Evolutionary conservation across 1,284 basidiomycete species (phyloP).

Genomic region (Cutaneotrichosporon cyanovorans): DNA sequence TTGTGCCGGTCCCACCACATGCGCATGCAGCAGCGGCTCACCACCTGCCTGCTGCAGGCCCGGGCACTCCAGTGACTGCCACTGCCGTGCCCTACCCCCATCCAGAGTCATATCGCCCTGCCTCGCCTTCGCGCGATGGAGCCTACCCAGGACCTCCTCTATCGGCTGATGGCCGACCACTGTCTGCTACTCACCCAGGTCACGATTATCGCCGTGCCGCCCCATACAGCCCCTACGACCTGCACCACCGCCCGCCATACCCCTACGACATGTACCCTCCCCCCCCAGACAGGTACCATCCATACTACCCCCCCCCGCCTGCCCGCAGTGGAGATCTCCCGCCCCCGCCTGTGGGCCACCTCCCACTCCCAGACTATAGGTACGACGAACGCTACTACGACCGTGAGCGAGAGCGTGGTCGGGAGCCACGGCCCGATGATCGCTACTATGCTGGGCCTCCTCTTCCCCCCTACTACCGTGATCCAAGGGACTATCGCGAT

Average conservation of each 20-base stretch:
- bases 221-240: constrained; percentile 15
- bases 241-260: constrained; percentile 8
- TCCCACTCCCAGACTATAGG: constrained; percentile 9
- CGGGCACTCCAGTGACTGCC: constrained; percentile 15
- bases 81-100: constrained; percentile 13
- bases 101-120: constrained; percentile 12
- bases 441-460: constrained; percentile 6
- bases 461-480: constrained; percentile 10
- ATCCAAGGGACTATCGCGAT: constrained; percentile 7
- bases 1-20: constrained; percentile 3
- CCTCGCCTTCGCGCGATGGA: constrained; percentile 5
- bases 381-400: constrained; percentile 15
- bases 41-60: constrained; percentile 8
- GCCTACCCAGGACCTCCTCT: constrained; percentile 1
- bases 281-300: constrained; percentile 9
- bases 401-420: constrained; percentile 6
- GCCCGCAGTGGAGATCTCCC: too few species aligned
- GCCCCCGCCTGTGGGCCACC: constrained; percentile 4
- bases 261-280: constrained; percentile 13
- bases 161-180: constrained; percentile 1
- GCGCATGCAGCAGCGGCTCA: constrained; percentile 14
- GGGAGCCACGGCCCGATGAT: neutral
- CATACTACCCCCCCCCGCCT: constrained; percentile 8
- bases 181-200: neutral
- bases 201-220: neutral